Base-by-base conservation (phyloP, 2,329 filamentous ascomycete species). In the Nannizziopsis barbatae region DNA sequence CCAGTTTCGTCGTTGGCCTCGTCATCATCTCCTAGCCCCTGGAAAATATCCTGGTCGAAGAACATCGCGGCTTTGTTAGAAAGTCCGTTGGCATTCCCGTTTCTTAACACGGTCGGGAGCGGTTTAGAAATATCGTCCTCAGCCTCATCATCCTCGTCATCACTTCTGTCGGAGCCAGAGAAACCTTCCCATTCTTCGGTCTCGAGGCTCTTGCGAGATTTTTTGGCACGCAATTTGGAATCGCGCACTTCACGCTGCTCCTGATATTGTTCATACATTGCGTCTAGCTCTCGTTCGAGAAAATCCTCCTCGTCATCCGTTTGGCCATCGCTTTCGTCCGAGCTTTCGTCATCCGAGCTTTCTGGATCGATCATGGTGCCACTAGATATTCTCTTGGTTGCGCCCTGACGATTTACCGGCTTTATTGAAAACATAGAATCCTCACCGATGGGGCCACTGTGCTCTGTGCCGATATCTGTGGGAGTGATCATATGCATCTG, bases 401-500 rank as follows among this genome's bases (percentile, higher is more conserved):
- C 82, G 41, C 81, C 79, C 14, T 80, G 78, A 63, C 86, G 84
- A 62, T 95, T 86, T 39, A 93, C 76, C 7, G 80, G 71, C 65
- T 88, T 94, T 41, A 96, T 75, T 2, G 80, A 80, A 63, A 98
- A 98, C 73, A 95, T 92, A 22, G 85, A 74, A 40, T 87, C 85
- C 37, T 87, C 81, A 18, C 86, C 89, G 43, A 78, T 73, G 0
- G 86, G 84, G 0, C 86, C 86, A 18, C 77, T 70, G 66, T 92
- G 87, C 62, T 95, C 92, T 70, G 94, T 78, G 60, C 92, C 92
- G 54, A 98, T 95, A 55, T 98, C 92, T 74, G 87, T 92, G 6
- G 92, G 92, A 0, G 88, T 85, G 1, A 83, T 83, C 92, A 98
- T 98, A 69, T 95, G 83, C 72, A 98, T 80, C 66, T 98, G 92